These are phyloP conservation scores for Darksidea phi DNA, from an alignment of 495 filamentous ascomycete genomes.

Conservation along the genomic window DNA sequence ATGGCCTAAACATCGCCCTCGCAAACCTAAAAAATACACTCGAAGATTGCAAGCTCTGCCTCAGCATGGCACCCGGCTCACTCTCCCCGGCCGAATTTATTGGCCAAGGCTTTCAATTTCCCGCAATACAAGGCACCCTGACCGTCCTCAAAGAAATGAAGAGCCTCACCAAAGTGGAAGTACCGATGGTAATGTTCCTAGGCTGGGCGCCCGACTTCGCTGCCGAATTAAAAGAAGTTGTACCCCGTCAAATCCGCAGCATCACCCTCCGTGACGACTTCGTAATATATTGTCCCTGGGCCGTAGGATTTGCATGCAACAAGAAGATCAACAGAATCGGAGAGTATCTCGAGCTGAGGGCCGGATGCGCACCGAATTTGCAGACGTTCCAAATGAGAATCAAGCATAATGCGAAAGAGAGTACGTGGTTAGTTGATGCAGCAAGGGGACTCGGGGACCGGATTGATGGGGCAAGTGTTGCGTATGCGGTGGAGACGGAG, in stretches of 20 bases:
- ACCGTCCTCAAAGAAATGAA: constrained; percentile 10
- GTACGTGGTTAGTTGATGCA: constrained; percentile 9
- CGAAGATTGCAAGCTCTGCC: neutral
- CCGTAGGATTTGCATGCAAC: constrained; percentile 8
- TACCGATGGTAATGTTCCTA: constrained; percentile 7
- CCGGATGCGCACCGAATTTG: constrained; percentile 2
- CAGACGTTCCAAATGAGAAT: constrained; percentile 3
- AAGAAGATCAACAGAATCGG: constrained; percentile 8
- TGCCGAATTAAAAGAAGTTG: constrained; percentile 4
- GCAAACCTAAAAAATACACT: constrained; percentile 1
- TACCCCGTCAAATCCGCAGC: neutral
- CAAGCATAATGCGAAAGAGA: neutral
- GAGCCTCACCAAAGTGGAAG: constrained; percentile 1
- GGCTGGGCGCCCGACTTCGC: constrained; percentile 16
- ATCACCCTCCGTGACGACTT: constrained; percentile 7
- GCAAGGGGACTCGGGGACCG: neutral
- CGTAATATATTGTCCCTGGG: constrained; percentile 10
- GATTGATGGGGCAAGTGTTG: constrained; percentile 1
- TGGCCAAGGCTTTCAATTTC: constrained; percentile 4
- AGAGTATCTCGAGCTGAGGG: constrained; percentile 4
- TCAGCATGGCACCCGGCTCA: constrained; percentile 14
- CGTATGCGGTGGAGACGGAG: neutral
- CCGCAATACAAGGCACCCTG: constrained; percentile 14
- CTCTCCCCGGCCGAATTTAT: constrained; percentile 1
- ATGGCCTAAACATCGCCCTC: constrained; percentile 5